phyloP scores from a whole-genome alignment of 2,329 filamentous ascomycete species.

The Xenoacremonium recifei region DNA sequence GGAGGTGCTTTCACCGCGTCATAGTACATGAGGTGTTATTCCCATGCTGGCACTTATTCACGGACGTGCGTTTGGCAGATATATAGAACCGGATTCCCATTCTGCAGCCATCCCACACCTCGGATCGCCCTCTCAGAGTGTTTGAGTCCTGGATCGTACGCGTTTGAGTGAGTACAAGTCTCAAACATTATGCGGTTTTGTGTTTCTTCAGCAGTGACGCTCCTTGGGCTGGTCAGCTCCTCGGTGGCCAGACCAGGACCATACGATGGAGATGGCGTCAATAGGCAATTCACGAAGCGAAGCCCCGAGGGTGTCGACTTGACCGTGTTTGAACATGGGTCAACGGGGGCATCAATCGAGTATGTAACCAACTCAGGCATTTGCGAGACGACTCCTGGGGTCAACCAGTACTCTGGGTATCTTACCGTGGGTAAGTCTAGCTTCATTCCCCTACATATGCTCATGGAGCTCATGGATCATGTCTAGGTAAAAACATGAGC shows the following conservation, averaged over 20 bases:
- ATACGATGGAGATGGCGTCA: slow-evolving; percentile 11
- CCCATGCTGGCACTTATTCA: too few species aligned
- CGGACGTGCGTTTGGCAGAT: too few species aligned
- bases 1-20: too few species aligned
- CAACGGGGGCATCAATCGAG: slow-evolving; percentile 20
- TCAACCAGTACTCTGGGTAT: slow-evolving; percentile 65
- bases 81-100: too few species aligned
- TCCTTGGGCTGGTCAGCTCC: neutral
- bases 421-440: slow-evolving; percentile 50
- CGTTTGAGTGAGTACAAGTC: too few species aligned
- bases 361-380: slow-evolving; percentile 36
- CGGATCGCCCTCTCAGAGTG: too few species aligned
- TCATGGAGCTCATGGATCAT: neutral
- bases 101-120: too few species aligned
- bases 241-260: slow-evolving; percentile 16
- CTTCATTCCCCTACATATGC: slow-evolving; percentile 3
- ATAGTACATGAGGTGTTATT: too few species aligned
- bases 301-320: slow-evolving; percentile 8
- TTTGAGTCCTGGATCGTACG: too few species aligned
- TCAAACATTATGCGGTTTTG: slow-evolving; percentile 21
- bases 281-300: slow-evolving; percentile 14
- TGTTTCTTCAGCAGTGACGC: slow-evolving; percentile 6
- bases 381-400: slow-evolving; percentile 57
- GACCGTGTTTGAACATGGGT: slow-evolving; percentile 17
- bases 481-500: slow-evolving; percentile 22